Evolutionary conservation across 176 grass and related monocot genomes (phyloP).

Genomic region (Rhynchospora pubera): DNA sequence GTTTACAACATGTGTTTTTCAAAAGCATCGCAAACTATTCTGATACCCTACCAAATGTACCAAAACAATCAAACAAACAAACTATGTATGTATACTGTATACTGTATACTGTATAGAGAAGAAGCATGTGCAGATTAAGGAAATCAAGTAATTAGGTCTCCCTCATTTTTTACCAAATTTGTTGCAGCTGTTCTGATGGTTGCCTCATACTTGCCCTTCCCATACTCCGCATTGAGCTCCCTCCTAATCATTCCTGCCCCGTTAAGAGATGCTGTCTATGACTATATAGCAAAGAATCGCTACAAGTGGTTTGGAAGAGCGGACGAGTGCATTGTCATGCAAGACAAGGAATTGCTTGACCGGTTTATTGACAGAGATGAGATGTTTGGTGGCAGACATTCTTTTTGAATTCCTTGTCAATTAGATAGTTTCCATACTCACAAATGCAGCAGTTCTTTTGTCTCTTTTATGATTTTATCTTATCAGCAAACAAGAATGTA

Average conservation of each 20-base stretch:
- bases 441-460: neutral
- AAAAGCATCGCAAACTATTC: neutral
- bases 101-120: too few relatives aligned
- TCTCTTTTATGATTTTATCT: neutral
- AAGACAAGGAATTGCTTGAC: slow-evolving; percentile 65
- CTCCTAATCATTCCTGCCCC: slow-evolving; percentile 51
- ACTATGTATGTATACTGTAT: too few relatives aligned
- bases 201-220: slow-evolving; percentile 80
- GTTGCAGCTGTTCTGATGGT: slow-evolving; percentile 66
- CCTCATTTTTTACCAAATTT: neutral
- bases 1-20: neutral
- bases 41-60: neutral
- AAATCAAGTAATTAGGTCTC: neutral
- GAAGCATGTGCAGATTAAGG: neutral
- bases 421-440: neutral
- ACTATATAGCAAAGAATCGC: slow-evolving; percentile 67
- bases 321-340: slow-evolving; percentile 61
- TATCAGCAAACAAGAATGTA: neutral
- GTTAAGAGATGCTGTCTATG: slow-evolving; percentile 63
- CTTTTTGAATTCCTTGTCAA: slow-evolving; percentile 32
- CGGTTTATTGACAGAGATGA: slow-evolving; percentile 91
- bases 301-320: slow-evolving; percentile 90
- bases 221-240: slow-evolving; percentile 63
- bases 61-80: neutral
- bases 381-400: slow-evolving; percentile 44